Evolutionary conservation across 75 land plant species (phyloP).

Genomic region (Pseudotsuga menziesii): DNA sequence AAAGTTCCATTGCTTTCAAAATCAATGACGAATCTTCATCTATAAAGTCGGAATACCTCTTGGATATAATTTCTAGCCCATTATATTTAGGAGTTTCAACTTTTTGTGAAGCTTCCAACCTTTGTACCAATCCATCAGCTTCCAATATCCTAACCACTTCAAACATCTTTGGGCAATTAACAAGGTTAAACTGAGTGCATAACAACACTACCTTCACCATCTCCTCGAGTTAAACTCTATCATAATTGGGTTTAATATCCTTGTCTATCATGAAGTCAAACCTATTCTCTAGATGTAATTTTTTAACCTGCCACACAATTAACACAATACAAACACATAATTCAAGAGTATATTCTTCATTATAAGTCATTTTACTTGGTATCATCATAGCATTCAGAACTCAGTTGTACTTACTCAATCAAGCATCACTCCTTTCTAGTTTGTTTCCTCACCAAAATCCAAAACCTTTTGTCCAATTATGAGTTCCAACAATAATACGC

Average conservation of each 20-base stretch:
- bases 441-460: conserved; percentile 37
- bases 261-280: conserved; percentile 51
- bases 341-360: too few relatives aligned
- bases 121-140: conserved; percentile 75
- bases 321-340: too few relatives aligned
- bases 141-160: conserved; percentile 73
- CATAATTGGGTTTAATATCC: conserved; percentile 54
- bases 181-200: conserved; percentile 67
- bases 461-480: conserved; percentile 18
- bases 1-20: conserved; percentile 68
- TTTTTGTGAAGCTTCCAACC: conserved; percentile 71
- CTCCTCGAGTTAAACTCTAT: conserved; percentile 56
- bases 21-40: conserved; percentile 56
- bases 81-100: conserved; percentile 34
- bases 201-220: conserved; percentile 68
- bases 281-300: conserved; percentile 60
- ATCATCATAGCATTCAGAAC: too few relatives aligned
- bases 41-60: conserved; percentile 44
- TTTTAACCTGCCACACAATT: too few relatives aligned
- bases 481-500: conserved; percentile 29
- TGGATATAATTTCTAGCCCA: conserved; percentile 25
- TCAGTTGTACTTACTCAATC: conserved; percentile 80
- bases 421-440: conserved; percentile 67
- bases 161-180: conserved; percentile 70
- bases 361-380: too few relatives aligned